phyloP scores from a whole-genome alignment of 805 yeast genomes.

The Yarrowia yakushimensis region DNA sequence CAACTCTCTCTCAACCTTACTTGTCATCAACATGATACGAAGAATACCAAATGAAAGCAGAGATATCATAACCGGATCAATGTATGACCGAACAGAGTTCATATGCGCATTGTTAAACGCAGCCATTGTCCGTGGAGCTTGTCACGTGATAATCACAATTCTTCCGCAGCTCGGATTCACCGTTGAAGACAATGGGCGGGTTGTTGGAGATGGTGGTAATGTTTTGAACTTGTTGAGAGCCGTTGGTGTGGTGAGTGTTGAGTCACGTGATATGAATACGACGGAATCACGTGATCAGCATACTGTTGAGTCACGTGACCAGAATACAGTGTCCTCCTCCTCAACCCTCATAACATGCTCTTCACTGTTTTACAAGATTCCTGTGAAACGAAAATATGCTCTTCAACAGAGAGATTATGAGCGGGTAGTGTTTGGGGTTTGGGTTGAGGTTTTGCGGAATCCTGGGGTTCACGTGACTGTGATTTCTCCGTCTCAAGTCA shows the following conservation, averaged over 20 bases:
- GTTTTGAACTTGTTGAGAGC: background rate
- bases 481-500: background rate
- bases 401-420: constrained; percentile 6
- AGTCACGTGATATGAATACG: background rate
- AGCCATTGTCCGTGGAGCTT: background rate
- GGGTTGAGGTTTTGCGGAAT: background rate
- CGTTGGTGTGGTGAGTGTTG: background rate
- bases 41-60: constrained; percentile 13
- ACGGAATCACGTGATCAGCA: background rate
- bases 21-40: background rate
- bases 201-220: too few species aligned
- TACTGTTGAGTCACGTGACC: background rate
- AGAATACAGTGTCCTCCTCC: background rate
- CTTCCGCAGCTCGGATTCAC: background rate
- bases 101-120: background rate
- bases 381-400: constrained; percentile 21
- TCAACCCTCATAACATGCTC: background rate
- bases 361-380: constrained; percentile 4
- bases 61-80: constrained; percentile 3
- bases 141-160: background rate
- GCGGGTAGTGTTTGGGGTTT: background rate
- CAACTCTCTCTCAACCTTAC: background rate
- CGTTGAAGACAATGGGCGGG: background rate
- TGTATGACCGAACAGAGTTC: background rate
- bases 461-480: background rate